Conservation (phyloP, 345 rosid species). For the Reutealis trisperma region DNA sequence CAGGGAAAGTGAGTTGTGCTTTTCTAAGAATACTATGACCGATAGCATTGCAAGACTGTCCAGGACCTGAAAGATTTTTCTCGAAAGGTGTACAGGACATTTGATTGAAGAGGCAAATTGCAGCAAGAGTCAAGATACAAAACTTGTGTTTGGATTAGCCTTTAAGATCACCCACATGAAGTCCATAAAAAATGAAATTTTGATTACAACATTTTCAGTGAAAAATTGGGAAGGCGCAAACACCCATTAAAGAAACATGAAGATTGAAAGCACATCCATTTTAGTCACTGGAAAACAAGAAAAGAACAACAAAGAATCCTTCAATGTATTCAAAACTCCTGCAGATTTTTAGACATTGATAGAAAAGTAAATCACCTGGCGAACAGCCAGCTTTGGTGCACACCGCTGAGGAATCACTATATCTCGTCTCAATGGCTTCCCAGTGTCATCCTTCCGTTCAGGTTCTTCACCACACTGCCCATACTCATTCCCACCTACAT, state of each 20-base stretch:
- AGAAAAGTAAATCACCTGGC: conserved; percentile 56
- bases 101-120: background rate
- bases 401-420: conserved; percentile 93
- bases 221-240: background rate
- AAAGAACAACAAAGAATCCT: background rate
- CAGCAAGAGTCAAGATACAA: background rate
- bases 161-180: background rate
- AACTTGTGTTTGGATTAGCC: background rate
- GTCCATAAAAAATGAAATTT: background rate
- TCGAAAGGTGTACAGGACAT: background rate
- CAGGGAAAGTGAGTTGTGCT: background rate
- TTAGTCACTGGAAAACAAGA: background rate
- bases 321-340: background rate
- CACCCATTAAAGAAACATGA: background rate
- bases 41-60: background rate
- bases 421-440: conserved; percentile 80
- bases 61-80: background rate
- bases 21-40: background rate
- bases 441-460: conserved; percentile 78
- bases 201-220: background rate
- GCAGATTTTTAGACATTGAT: background rate
- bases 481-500: conserved; percentile 94
- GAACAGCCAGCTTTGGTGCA: conserved; percentile 83
- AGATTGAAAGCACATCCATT: background rate
- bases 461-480: conserved; percentile 99